A percentile compares a stretch with the other conserved stretches of the same genome.
phyloP scores from a whole-genome alignment of 2,329 filamentous ascomycete genomes.

The Colletotrichum cuscutae region DNA sequence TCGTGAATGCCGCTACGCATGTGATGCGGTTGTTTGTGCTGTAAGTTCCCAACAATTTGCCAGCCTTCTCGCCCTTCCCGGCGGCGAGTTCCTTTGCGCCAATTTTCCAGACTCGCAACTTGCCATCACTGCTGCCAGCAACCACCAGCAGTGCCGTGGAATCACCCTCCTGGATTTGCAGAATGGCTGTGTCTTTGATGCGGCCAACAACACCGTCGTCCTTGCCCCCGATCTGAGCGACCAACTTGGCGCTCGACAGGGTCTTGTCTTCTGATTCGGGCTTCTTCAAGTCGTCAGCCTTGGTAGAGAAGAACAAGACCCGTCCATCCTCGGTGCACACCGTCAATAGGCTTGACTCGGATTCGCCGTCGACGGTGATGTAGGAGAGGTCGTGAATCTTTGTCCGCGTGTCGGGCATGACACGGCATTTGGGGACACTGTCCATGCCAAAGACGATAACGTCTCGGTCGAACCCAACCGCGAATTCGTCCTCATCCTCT shows the following conservation, averaged over 20 bases:
- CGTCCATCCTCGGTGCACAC: constrained; percentile 92
- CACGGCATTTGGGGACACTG: constrained; percentile 80
- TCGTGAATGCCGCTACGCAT: constrained; percentile 86
- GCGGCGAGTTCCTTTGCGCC: constrained; percentile 51
- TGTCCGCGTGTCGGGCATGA: constrained; percentile 73
- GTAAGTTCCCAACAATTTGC: constrained; percentile 78
- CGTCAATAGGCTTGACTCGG: constrained; percentile 69
- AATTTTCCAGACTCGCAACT: constrained; percentile 81
- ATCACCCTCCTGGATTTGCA: constrained; percentile 55
- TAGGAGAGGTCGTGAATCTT: constrained; percentile 90
- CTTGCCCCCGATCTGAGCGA: constrained; percentile 84
- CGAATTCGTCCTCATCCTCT: constrained; percentile 83
- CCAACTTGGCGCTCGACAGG: constrained; percentile 69
- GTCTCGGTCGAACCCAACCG: constrained; percentile 88
- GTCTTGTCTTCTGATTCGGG: constrained; percentile 40
- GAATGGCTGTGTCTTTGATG: constrained; percentile 87
- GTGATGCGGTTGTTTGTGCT: constrained; percentile 91
- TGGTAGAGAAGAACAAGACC: constrained; percentile 84
- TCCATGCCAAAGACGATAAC: constrained; percentile 89
- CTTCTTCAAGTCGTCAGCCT: constrained; percentile 55
- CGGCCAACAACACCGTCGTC: constrained; percentile 73
- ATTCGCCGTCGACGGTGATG: constrained; percentile 62
- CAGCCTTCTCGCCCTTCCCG: constrained; percentile 56
- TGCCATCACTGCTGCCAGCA: constrained; percentile 86
- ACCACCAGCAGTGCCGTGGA: constrained; percentile 65